Conservation (phyloP, 495 filamentous ascomycete genomes). For the Penicillium crystallinum region DNA sequence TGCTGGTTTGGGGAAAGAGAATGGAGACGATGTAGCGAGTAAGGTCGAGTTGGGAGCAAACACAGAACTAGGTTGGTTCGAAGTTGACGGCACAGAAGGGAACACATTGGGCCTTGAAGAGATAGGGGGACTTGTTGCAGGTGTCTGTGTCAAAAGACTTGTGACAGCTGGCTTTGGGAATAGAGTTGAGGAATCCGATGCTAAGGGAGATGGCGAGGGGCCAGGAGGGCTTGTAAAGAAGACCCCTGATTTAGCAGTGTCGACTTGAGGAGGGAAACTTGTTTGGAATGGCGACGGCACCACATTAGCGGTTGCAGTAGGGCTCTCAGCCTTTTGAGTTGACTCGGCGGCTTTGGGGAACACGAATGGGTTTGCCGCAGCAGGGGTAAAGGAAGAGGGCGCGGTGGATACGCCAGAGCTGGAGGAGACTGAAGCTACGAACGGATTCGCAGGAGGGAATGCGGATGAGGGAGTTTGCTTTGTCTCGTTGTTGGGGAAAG, state of each 20-base stretch:
- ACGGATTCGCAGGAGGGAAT: conserved; percentile 14
- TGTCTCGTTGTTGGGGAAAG: not conserved
- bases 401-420: not conserved
- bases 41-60: not conserved
- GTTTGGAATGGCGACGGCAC: not conserved
- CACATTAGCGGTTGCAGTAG: not conserved
- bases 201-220: not conserved
- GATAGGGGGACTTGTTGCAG: not conserved
- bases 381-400: not conserved
- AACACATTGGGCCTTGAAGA: not conserved
- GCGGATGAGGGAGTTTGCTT: not conserved
- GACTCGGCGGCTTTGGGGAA: not conserved
- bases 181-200: not conserved
- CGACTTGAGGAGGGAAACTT: not conserved
- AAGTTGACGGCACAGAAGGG: not conserved
- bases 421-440: conserved; percentile 3
- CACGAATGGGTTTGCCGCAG: not conserved
- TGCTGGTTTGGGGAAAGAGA: conserved; percentile 10
- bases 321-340: not conserved
- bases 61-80: not conserved
- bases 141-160: not conserved
- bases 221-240: not conserved
- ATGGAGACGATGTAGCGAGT: conserved; percentile 9
- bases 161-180: not conserved
- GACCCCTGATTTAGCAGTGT: not conserved